Base-by-base conservation (phyloP, 2,329 filamentous ascomycete species). In the Aspergillus sp. region DNA sequence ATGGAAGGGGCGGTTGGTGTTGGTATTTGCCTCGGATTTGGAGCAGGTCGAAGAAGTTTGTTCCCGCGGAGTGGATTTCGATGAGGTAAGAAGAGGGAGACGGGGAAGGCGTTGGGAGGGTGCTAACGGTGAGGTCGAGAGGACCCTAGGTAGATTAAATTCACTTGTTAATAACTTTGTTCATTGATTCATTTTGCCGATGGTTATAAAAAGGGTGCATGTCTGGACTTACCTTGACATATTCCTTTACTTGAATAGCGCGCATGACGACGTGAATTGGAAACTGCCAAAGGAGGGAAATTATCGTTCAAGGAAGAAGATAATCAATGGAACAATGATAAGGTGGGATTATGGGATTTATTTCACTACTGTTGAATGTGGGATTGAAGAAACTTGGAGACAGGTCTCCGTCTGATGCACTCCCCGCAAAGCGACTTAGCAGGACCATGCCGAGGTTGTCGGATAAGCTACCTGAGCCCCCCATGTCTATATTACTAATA, bases 1-100 rank as follows among this genome's bases (percentile, higher is more conserved):
- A 96, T 33, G 93, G 93, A 49, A 97, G 87, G 0, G 89, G 86
- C 0, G 92, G 92, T 68, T 97, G 93, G 72, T 91, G 84, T 72
- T 98, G 93, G 77, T 98, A 98, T 84, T 96, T 96, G 56, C 93
- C 93, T 70, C 91, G 89, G 70, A 97, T 91, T 72, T 98, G 93
- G 54, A 98, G 86, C 57, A 96, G 89, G 74, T 98, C 93, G 80
- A 97, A 98, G 83, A 98, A 98, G 79, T 98, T 98, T 68, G 91
- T 90, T 19, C 91, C 93, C 0, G 89, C 84, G 47, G 93, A 91
- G 75, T 91, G 90, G 68, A 98, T 89, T 70, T 87, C 84, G 72
- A 98, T 89, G 62, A 96, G 82, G 73, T 97, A 98, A 77, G 96
- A 86, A 70, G 89, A 80, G 33, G 86, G 76, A 8, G 82, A 80